Percentiles rank a stretch among this genome's conserved stretches.
phyloP scores from a whole-genome alignment of 2,329 filamentous ascomycete species.

The Penicillium aurantiogriseum region DNA sequence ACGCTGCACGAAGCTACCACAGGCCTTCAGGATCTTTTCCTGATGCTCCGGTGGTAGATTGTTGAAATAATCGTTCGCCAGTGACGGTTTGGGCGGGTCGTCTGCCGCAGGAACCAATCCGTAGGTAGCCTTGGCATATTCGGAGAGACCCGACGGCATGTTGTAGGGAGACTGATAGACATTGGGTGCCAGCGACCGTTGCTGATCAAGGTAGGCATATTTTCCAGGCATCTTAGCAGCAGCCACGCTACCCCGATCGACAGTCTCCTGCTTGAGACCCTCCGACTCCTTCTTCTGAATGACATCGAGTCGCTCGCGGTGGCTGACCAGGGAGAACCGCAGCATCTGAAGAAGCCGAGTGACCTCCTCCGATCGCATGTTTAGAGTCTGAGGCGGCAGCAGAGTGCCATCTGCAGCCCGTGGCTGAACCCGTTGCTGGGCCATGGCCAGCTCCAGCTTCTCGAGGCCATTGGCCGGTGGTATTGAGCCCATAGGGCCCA shows the following conservation, averaged over 20 bases:
- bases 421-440: slow-evolving; percentile 44
- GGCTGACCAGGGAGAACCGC: slow-evolving; percentile 43
- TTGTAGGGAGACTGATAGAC: slow-evolving; percentile 47
- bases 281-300: slow-evolving; percentile 41
- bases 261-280: slow-evolving; percentile 33
- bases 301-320: slow-evolving; percentile 40
- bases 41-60: slow-evolving; percentile 41
- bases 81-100: slow-evolving; percentile 38
- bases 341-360: slow-evolving; percentile 45
- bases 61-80: slow-evolving; percentile 44
- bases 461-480: slow-evolving; percentile 43
- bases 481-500: slow-evolving; percentile 43
- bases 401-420: slow-evolving; percentile 40
- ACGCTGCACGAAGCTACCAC: slow-evolving; percentile 42
- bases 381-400: slow-evolving; percentile 40
- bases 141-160: slow-evolving; percentile 43
- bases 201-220: slow-evolving; percentile 42
- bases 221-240: slow-evolving; percentile 37
- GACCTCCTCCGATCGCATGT: slow-evolving; percentile 47
- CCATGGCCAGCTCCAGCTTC: slow-evolving; percentile 46
- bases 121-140: slow-evolving; percentile 42
- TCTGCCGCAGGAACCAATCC: slow-evolving; percentile 35
- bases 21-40: slow-evolving; percentile 45
- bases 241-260: slow-evolving; percentile 31
- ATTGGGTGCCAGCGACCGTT: slow-evolving; percentile 37